A percentile compares a stretch with the other conserved stretches of the same genome.
phyloP scores from a whole-genome alignment of 768 basidiomycete genomes.

The Pleurotus platypus region DNA sequence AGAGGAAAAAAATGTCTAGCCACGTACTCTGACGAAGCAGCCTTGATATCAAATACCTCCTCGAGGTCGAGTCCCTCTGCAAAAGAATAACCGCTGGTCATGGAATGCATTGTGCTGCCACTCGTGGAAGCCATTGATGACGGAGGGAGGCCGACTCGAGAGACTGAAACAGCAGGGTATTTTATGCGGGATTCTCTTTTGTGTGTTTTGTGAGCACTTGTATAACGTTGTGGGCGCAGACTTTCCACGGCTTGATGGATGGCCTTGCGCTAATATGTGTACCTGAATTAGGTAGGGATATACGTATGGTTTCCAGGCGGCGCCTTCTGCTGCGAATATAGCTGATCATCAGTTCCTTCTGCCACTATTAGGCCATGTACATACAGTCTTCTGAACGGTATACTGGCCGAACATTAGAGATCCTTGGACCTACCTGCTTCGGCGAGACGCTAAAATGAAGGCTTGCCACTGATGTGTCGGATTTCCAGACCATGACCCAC shows the following conservation, averaged over 20 bases:
- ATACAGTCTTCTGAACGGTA: not conserved
- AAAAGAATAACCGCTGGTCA: not conserved
- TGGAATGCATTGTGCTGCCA: not conserved
- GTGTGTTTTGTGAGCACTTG: conserved; percentile 5
- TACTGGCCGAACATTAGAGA: no score
- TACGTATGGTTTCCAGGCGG: not conserved
- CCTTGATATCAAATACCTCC: conserved; percentile 6
- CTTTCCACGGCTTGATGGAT: not conserved
- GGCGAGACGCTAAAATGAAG: no score
- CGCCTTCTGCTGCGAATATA: no score
- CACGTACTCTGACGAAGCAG: conserved; percentile 4
- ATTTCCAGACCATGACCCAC: no score
- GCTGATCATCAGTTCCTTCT: no score
- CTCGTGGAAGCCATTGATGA: not conserved
- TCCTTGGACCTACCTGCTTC: no score
- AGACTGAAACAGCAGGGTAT: not conserved
- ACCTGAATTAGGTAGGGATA: conserved; percentile 1
- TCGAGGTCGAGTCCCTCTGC: not conserved
- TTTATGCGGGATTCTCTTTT: not conserved
- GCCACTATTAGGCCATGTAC: not conserved
- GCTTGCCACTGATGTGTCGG: no score
- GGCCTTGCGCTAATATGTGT: not conserved
- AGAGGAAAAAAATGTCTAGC: not conserved
- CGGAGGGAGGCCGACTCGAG: not conserved
- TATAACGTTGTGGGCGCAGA: conserved; percentile 8